phyloP scores from a whole-genome alignment of 164 flowering plant genomes.

The Pachysandra terminalis region DNA sequence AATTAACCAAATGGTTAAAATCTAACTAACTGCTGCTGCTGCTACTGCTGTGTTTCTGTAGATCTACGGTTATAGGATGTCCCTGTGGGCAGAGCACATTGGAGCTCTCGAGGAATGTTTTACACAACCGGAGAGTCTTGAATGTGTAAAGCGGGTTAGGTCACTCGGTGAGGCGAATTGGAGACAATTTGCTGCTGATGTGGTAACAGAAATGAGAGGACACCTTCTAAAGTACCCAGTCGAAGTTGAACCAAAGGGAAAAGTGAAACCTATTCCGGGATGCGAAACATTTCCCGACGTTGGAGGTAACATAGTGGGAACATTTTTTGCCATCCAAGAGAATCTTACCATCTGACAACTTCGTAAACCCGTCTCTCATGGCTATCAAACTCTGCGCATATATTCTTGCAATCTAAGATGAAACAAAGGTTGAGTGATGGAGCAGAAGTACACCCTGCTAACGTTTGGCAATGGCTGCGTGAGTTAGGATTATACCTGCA shows the following conservation, averaged over 20 bases:
- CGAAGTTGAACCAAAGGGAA: constrained; percentile 74
- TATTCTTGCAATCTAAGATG: not conserved
- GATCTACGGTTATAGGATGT: constrained; percentile 96
- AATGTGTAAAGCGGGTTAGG: constrained; percentile 69
- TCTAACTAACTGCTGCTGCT: not conserved
- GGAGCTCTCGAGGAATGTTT: constrained; percentile 72
- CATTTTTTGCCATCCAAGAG: constrained; percentile 81
- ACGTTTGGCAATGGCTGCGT: too few relatives aligned
- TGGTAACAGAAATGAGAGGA: constrained; percentile 76
- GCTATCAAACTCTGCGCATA: not conserved
- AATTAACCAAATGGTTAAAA: not conserved
- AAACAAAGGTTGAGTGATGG: not conserved
- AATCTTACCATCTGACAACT: constrained; percentile 70
- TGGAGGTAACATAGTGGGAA: constrained; percentile 79
- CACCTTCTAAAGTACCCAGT: constrained; percentile 90
- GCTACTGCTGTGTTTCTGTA: constrained; percentile 18
- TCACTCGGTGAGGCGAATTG: constrained; percentile 69
- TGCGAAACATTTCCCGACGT: constrained; percentile 77
- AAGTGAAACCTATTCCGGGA: constrained; percentile 72
- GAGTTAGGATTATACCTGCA: too few relatives aligned
- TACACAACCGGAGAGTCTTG: constrained; percentile 62
- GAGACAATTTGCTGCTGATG: constrained; percentile 69
- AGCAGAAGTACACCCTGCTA: too few relatives aligned
- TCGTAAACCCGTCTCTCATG: not conserved
- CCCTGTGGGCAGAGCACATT: constrained; percentile 95